Conservation (phyloP, 768 basidiomycete species). For the Boletus vinaceobasis region DNA sequence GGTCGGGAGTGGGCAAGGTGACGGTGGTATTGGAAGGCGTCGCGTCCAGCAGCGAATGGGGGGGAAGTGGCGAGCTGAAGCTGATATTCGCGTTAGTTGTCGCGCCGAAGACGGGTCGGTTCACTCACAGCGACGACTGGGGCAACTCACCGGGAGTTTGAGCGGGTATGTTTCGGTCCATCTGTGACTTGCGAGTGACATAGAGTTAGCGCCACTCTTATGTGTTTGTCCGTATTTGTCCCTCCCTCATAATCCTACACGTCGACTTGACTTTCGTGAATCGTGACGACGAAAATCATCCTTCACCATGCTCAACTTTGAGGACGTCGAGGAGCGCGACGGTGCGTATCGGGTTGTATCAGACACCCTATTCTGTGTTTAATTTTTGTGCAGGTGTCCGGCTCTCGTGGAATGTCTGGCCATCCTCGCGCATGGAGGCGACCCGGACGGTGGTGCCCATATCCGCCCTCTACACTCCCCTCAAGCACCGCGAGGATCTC, state of each 20-base stretch:
- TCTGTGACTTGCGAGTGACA: not conserved
- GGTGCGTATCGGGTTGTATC: constrained; percentile 45
- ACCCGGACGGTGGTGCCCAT: constrained; percentile 98
- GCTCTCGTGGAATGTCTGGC: constrained; percentile 99
- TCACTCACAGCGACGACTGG: not conserved
- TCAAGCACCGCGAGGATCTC: constrained; percentile 91
- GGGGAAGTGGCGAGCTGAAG: not conserved
- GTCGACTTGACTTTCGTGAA: constrained; percentile 26
- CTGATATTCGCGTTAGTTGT: not conserved
- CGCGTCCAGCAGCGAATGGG: not conserved
- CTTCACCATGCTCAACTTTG: constrained; percentile 72
- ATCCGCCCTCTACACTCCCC: constrained; percentile 93
- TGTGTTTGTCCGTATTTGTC: constrained; percentile 22
- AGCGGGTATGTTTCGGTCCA: not conserved
- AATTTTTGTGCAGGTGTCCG: constrained; percentile 65
- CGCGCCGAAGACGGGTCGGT: too few species aligned
- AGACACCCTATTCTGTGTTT: not conserved
- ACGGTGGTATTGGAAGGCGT: constrained; percentile 24
- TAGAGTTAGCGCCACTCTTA: not conserved
- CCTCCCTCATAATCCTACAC: constrained; percentile 17
- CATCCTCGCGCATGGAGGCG: constrained; percentile 95
- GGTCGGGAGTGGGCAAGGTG: constrained; percentile 28
- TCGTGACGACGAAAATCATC: constrained; percentile 24
- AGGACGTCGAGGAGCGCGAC: constrained; percentile 96
- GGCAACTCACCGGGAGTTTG: not conserved